Conservation (phyloP, 225 moss, liverwort and hornwort species). For the Physcomitrium patens region DNA sequence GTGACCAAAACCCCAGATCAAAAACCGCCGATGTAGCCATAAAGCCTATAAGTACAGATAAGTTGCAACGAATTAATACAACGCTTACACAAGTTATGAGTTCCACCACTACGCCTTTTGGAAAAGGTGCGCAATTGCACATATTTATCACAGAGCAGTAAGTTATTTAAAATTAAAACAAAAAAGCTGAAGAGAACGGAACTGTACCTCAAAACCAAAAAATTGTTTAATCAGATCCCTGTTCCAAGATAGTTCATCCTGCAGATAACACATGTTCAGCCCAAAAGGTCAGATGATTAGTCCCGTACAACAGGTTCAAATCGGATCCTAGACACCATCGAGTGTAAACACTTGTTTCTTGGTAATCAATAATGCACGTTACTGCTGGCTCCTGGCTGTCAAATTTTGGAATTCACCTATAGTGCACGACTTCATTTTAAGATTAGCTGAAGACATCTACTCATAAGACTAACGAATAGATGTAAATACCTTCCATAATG, state of each 20-base stretch:
- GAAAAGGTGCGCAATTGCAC: not conserved
- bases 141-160: not conserved
- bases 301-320: conserved; percentile 9
- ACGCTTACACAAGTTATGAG: too few relatives aligned
- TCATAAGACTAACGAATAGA: too few relatives aligned
- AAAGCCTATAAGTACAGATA: conserved; percentile 55
- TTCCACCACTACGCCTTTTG: too few relatives aligned
- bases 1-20: conserved; percentile 55
- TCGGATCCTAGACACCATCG: conserved; percentile 18
- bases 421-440: too few relatives aligned
- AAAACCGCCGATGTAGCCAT: conserved; percentile 72
- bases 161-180: not conserved
- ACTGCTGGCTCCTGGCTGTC: conserved; percentile 6
- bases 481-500: conserved; percentile 55
- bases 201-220: conserved; percentile 80
- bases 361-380: conserved; percentile 24
- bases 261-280: conserved; percentile 32
- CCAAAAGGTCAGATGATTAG: conserved; percentile 8
- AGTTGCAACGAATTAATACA: not conserved
- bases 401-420: conserved; percentile 2
- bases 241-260: conserved; percentile 93
- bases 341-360: conserved; percentile 22
- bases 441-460: too few relatives aligned
- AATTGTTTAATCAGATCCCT: conserved; percentile 69
- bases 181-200: conserved; percentile 3